phyloP scores from a whole-genome alignment of 495 filamentous ascomycete species.

The Aspergillus heteromorphus region DNA sequence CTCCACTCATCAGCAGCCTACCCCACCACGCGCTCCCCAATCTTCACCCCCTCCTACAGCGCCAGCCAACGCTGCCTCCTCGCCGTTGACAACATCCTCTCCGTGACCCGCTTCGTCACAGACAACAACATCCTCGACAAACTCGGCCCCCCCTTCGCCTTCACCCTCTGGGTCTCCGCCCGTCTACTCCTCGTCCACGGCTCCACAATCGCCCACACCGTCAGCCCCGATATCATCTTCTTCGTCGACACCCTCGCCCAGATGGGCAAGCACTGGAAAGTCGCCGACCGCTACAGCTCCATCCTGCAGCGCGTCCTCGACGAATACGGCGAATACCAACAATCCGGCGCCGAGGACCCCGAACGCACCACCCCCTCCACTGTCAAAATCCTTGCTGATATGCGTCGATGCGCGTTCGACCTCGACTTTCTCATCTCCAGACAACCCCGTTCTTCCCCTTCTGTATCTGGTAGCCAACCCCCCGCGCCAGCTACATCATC shows the following conservation, averaged over 20 bases:
- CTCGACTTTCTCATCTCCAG: slow-evolving; percentile 82
- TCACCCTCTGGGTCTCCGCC: slow-evolving; percentile 88
- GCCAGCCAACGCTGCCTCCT: slow-evolving; percentile 74
- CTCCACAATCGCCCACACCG: slow-evolving; percentile 75
- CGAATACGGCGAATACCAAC: slow-evolving; percentile 73
- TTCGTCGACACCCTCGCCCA: slow-evolving; percentile 75
- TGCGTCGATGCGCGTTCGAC: slow-evolving; percentile 78
- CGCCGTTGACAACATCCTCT: slow-evolving; percentile 78
- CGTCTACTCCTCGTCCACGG: slow-evolving; percentile 80
- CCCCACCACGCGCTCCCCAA: slow-evolving; percentile 75
- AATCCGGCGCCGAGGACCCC: slow-evolving; percentile 47
- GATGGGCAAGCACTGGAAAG: slow-evolving; percentile 78
- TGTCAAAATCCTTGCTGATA: slow-evolving; percentile 82
- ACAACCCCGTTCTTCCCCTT: slow-evolving; percentile 57
- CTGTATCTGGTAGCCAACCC: slow-evolving; percentile 30
- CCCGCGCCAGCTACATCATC: slow-evolving; percentile 30
- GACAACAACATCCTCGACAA: slow-evolving; percentile 67
- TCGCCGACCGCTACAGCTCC: slow-evolving; percentile 74
- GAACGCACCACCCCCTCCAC: slow-evolving; percentile 73
- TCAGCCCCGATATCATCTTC: slow-evolving; percentile 69
- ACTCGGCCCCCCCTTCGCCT: slow-evolving; percentile 82
- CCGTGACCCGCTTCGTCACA: slow-evolving; percentile 67
- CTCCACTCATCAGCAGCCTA: slow-evolving; percentile 91
- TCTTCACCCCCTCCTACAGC: slow-evolving; percentile 79
- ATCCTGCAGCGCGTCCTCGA: slow-evolving; percentile 77